Evolutionary conservation across 768 basidiomycete genomes (phyloP).

Genomic region (Leucosporidium yakuticum): DNA sequence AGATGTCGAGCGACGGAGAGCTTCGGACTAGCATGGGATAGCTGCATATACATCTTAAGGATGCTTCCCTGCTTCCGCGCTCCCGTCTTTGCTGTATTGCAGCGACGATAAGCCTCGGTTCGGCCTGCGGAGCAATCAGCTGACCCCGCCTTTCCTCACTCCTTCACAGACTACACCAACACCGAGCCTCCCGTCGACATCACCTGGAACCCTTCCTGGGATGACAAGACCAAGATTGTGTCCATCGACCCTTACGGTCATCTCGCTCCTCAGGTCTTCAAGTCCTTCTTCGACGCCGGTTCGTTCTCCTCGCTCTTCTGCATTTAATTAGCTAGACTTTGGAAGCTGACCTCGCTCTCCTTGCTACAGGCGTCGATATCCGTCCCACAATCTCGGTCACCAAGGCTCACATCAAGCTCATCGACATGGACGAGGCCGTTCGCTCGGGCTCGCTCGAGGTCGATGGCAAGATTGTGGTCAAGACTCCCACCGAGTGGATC

Average conservation of each 20-base stretch:
- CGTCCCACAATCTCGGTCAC: conserved; percentile 91
- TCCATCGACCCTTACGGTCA: conserved; percentile 93
- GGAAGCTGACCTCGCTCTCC: neutral
- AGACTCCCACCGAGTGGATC: conserved; percentile 54
- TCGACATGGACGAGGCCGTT: conserved; percentile 78
- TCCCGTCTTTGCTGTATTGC: conserved; percentile 40
- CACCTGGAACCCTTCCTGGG: conserved; percentile 72
- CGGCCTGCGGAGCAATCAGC: conserved; percentile 49
- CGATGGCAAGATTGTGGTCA: conserved; percentile 76
- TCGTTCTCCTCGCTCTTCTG: conserved; percentile 15
- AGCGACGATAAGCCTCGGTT: conserved; percentile 51
- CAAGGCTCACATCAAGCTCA: conserved; percentile 84
- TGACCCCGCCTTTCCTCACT: conserved; percentile 43
- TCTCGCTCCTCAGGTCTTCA: conserved; percentile 67
- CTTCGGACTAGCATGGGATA: no score
- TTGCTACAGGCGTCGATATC: conserved; percentile 60
- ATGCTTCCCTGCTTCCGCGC: neutral
- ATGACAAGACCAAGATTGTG: conserved; percentile 70
- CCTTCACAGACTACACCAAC: conserved; percentile 61
- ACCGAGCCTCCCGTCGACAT: conserved; percentile 81
- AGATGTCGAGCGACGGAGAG: neutral
- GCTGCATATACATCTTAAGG: no score
- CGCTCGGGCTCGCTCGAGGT: conserved; percentile 64
- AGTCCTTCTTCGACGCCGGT: conserved; percentile 54
- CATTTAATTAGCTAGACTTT: no score